Evolutionary conservation across 2,329 filamentous ascomycete genomes (phyloP), one percentile per base, ranked within the genome.

Genomic region (Colletotrichum incanum): DNA sequence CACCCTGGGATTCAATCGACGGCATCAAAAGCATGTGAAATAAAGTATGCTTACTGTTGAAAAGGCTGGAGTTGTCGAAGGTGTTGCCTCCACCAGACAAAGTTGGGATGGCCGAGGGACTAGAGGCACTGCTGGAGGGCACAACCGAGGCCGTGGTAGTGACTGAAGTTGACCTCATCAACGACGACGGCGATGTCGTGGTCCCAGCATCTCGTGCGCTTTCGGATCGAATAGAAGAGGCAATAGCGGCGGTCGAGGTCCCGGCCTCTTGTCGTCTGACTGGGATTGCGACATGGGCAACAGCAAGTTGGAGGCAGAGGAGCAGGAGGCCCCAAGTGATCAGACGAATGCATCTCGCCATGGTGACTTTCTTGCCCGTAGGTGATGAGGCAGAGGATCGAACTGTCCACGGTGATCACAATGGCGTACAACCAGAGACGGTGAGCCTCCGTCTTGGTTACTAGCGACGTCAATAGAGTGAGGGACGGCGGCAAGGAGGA

Each of bases 301-400:
- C 75, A 26, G 79, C 81, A 58, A 81, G 73, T 54, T 86, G 82
- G 31, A 85, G 75, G 52, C 78, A 77, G 52, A 86, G 59, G 5
- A 82, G 61, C 28, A 86, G 76, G 75, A 81, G 83, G 67, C 87
- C 75, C 55, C 86, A 74, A 45, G 80, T 79, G 80, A 80, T 83
- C 54, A 83, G 66, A 59, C 79, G 79, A 66, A 76, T 70, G 72
- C 80, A 77, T 69, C 76, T 80, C 45, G 65, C 69, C 69, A 72
- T 72, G 52, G n/a, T 60, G 47, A 60, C 34, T 23, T 11, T 58
- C 20, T 34, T 39, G n/a, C 26, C 50, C 5, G 11, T 20, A 31
- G 6, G 18, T 61, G 18, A 66, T 31, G 47, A 54, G 16, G 47
- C 20, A 54, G 16, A 39, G 28, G 31, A 7, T n/a, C 31, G 28